phyloP scores from a whole-genome alignment of 1,139 yeast genomes.

The Hyphopichia khmerensis region DNA sequence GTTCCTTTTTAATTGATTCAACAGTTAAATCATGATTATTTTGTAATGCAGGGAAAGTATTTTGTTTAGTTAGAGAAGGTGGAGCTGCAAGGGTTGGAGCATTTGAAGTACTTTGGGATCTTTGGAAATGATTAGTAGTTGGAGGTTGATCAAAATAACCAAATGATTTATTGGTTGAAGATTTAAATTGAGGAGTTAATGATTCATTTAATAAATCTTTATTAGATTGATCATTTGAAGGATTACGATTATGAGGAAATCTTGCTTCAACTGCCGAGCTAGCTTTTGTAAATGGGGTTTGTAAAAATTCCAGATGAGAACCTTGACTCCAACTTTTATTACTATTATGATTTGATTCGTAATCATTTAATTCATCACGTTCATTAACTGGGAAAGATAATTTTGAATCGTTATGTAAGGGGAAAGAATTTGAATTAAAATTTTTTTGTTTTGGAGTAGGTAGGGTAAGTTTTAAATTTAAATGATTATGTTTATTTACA shows the following conservation, averaged over 20 bases:
- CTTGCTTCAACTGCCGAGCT: conserved; percentile 5
- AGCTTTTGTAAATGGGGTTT: conserved; percentile 3
- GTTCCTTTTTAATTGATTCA: conserved; percentile 10
- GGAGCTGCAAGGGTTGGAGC: conserved; percentile 8
- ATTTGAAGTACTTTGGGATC: background rate
- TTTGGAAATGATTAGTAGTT: conserved; percentile 6
- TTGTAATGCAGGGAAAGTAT: conserved; percentile 11
- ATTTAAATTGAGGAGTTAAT: background rate
- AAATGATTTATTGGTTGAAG: background rate
- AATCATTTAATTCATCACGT: conserved; percentile 11
- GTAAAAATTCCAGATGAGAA: conserved; percentile 5
- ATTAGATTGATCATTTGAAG: background rate
- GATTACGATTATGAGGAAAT: conserved; percentile 2
- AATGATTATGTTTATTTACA: conserved; percentile 1
- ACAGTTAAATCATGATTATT: conserved; percentile 3
- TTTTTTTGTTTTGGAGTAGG: conserved; percentile 2
- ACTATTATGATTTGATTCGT: conserved; percentile 2
- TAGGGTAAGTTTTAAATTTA: conserved; percentile 8
- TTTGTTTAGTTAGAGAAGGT: conserved; percentile 11
- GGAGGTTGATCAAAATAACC: background rate
- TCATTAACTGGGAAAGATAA: conserved; percentile 11
- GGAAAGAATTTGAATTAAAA: conserved; percentile 3
- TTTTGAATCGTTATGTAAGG: conserved; percentile 5
- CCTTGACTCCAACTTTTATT: background rate
- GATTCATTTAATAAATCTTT: background rate